A percentile compares a stretch with the other conserved stretches of the same genome.
These are phyloP conservation scores for Zasmidium angulare DNA, from an alignment of 2,329 filamentous ascomycete species.

Conservation along the genomic window DNA sequence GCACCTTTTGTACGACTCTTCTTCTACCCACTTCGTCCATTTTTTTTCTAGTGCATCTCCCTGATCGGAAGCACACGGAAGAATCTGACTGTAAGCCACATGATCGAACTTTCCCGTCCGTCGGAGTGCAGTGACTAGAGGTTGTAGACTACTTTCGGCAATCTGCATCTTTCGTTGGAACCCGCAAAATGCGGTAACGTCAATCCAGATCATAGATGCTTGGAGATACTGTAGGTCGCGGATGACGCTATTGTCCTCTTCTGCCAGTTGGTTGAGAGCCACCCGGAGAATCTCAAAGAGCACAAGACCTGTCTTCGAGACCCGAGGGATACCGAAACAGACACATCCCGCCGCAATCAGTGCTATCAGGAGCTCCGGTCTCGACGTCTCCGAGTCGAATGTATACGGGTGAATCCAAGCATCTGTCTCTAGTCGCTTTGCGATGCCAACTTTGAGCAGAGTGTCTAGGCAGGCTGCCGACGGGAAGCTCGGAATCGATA, in stretches of 20 bases:
- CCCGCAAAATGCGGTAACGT: conserved; percentile 17
- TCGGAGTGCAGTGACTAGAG: conserved; percentile 21
- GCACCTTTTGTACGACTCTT: conserved; percentile 20
- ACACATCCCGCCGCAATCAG: conserved; percentile 35
- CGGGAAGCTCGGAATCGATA: conserved; percentile 34
- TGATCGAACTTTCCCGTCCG: conserved; percentile 23
- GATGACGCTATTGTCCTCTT: conserved; percentile 33
- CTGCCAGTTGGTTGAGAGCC: conserved; percentile 29
- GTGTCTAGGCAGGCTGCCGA: conserved; percentile 32
- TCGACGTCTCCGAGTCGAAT: conserved; percentile 26
- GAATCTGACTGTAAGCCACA: conserved; percentile 14
- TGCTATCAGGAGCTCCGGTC: conserved; percentile 32
- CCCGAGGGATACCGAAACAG: conserved; percentile 34
- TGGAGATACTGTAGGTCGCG: conserved; percentile 24
- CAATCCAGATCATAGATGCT: conserved; percentile 25
- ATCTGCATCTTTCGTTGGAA: conserved; percentile 25
- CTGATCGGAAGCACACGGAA: conserved; percentile 7
- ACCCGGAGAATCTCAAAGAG: conserved; percentile 35
- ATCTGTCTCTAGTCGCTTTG: conserved; percentile 34
- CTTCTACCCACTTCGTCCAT: conserved; percentile 19
- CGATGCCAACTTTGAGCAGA: conserved; percentile 35
- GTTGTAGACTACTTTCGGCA: conserved; percentile 22
- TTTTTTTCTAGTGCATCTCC: conserved; percentile 5
- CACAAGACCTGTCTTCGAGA: conserved; percentile 32
- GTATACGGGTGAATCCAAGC: conserved; percentile 37